Base-by-base conservation (phyloP, 352 stramenopile genomes). In the Globisporangium okanoganense region DNA sequence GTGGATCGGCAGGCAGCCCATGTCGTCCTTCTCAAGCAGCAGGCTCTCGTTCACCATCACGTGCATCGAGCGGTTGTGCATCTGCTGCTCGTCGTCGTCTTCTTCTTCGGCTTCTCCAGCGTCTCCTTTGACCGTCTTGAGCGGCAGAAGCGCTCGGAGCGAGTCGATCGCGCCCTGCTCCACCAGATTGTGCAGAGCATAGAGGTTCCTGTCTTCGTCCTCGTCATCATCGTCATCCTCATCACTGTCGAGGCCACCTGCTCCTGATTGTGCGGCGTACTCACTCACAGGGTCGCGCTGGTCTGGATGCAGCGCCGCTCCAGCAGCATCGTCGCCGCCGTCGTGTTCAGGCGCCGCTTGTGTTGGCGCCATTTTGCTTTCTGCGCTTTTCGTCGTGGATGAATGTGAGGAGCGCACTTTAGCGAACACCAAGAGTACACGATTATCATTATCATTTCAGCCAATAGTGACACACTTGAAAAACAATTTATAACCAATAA, bases 1-100 rank as follows among this genome's bases (percentile, higher is more conserved):
- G 53, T 95, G 86, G 18, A 97, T 59, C 8, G 88, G 83, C 38
- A 94, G 74, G 52, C 87, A 92, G 22, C 86, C 86, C 76, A 88
- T 90, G 51, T 91, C 78, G 65, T 96, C 88, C 58, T 88, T 89
- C 53, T 94, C 84, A 24, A 89, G 70, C 35, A 94, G 69, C 61
- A 55, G 67, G 41, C 74, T 74, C 65, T 92, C 82, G 20, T 59
- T 66, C 12, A 73, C 73, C 36, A 90, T 67, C 48, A 87, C 70
- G 18, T 67, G 64, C 58, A 81, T 67, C 22, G 64, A 64, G 38
- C 56, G 65, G 44, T 38, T 65, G 64, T 9, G 44, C 50, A 35
- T 63, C 58, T 14, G 35, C 29, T 56, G 27, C 18, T 49, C 43
- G 9, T 18, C 40, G 9, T 54, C 61, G 27, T 29, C 55, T 24